Evolutionary conservation across 176 grass and related monocot species (phyloP).

Genomic region (Zoysia japonica): DNA sequence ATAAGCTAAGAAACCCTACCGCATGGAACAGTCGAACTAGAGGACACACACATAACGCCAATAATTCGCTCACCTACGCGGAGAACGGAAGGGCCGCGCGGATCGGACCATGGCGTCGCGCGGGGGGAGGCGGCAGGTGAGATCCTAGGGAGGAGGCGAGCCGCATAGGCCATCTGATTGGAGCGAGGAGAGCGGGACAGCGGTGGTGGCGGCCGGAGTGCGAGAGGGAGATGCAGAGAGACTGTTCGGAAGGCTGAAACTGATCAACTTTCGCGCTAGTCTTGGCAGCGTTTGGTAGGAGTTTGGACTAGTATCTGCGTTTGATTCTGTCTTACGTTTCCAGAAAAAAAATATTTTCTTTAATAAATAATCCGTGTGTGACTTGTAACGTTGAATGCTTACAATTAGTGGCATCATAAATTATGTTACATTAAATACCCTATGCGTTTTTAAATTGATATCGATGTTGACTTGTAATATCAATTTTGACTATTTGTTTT

Average conservation of each 20-base stretch:
- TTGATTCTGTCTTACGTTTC: not conserved
- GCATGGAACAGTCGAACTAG: not conserved
- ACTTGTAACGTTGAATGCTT: not conserved
- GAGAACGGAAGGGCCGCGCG: constrained; percentile 1
- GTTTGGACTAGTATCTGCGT: not conserved
- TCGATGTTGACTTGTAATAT: too few species aligned
- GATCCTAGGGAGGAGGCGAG: constrained; percentile 29
- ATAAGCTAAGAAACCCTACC: not conserved
- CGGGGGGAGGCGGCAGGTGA: not conserved
- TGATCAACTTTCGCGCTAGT: constrained; percentile 16
- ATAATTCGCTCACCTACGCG: constrained; percentile 18
- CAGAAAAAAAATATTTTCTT: not conserved
- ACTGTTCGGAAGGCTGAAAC: not conserved
- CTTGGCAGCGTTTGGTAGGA: constrained; percentile 5
- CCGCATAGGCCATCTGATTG: constrained; percentile 22
- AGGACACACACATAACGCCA: not conserved
- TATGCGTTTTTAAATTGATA: too few species aligned
- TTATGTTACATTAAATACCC: too few species aligned
- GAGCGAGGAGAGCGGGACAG: not conserved
- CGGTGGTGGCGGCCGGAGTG: not conserved
- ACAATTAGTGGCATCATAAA: not conserved
- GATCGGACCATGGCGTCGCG: not conserved
- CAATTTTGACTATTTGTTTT: too few species aligned
- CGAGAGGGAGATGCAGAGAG: not conserved
- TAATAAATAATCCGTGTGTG: not conserved